These are phyloP conservation scores for Penicillium sp. DNA, from an alignment of 2,329 filamentous ascomycete genomes.

Conservation along the genomic window DNA sequence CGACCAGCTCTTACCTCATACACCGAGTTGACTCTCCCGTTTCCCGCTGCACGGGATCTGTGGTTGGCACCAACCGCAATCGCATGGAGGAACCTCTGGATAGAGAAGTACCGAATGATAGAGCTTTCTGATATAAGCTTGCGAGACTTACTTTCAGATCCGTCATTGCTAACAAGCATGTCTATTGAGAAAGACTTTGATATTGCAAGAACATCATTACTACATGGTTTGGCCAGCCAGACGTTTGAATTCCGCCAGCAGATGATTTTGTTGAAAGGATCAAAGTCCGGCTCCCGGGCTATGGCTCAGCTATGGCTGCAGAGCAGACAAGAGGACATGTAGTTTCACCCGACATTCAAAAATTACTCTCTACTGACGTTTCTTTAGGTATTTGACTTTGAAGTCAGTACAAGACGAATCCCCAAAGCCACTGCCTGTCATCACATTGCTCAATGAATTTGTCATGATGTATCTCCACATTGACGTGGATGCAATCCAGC, in stretches of 20 bases:
- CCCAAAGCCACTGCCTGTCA: constrained; percentile 2
- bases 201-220: constrained; percentile 5
- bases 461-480: constrained; percentile 18
- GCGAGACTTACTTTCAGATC: constrained; percentile 14
- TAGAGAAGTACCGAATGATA: background rate
- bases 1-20: constrained; percentile 16
- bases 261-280: constrained; percentile 10
- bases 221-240: constrained; percentile 13
- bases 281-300: constrained; percentile 1
- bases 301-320: constrained; percentile 16
- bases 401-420: constrained; percentile 1
- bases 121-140: constrained; percentile 5
- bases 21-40: constrained; percentile 14
- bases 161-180: constrained; percentile 8
- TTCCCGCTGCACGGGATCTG: constrained; percentile 15
- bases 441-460: constrained; percentile 13
- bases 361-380: background rate
- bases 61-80: constrained; percentile 15
- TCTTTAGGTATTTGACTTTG: constrained; percentile 11
- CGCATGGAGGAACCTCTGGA: constrained; percentile 16
- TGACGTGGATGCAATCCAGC: constrained; percentile 16
- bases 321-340: constrained; percentile 20
- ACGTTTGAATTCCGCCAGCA: constrained; percentile 17
- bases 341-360: background rate
- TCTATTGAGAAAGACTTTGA: constrained; percentile 9